Percentiles rank a stretch among this genome's conserved stretches.
These are phyloP conservation scores for Pulveroboletus frians DNA, from an alignment of 768 basidiomycete species.

Conservation along the genomic window DNA sequence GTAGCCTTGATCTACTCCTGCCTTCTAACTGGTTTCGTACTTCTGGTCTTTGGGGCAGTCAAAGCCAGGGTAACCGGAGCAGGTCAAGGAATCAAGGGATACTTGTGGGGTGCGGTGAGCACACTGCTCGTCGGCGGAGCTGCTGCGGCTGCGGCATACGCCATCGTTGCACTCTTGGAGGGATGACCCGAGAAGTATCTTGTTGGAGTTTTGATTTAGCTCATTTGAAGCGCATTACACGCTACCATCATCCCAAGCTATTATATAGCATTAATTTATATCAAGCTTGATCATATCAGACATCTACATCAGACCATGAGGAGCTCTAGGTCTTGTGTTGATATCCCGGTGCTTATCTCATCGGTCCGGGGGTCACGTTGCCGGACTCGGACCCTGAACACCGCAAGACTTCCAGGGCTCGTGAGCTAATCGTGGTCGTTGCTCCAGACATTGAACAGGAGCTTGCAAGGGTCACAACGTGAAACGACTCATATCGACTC, in stretches of 20 bases:
- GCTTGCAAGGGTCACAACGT: background rate
- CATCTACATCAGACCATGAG: no score
- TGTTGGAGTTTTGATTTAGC: background rate
- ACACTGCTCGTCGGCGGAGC: constrained; percentile 87
- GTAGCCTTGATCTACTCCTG: constrained; percentile 68
- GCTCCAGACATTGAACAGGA: constrained; percentile 8
- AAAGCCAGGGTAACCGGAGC: constrained; percentile 89
- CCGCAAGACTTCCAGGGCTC: constrained; percentile 1
- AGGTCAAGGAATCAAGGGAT: constrained; percentile 57
- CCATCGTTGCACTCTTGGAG: constrained; percentile 50
- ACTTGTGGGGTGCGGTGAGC: constrained; percentile 81
- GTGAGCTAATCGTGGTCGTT: background rate
- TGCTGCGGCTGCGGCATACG: constrained; percentile 75
- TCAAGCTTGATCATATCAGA: background rate
- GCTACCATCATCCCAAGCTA: background rate
- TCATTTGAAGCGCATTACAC: background rate
- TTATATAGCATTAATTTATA: background rate
- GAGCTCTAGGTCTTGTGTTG: background rate
- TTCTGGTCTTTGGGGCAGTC: constrained; percentile 87
- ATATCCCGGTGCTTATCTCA: no score
- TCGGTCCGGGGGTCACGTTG: background rate
- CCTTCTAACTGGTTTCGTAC: constrained; percentile 75
- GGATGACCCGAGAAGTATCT: constrained; percentile 1
- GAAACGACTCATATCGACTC: background rate
- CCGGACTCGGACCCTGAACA: constrained; percentile 21